phyloP scores from a whole-genome alignment of 352 stramenopile species.

The Globisporangium takayamanum region DNA sequence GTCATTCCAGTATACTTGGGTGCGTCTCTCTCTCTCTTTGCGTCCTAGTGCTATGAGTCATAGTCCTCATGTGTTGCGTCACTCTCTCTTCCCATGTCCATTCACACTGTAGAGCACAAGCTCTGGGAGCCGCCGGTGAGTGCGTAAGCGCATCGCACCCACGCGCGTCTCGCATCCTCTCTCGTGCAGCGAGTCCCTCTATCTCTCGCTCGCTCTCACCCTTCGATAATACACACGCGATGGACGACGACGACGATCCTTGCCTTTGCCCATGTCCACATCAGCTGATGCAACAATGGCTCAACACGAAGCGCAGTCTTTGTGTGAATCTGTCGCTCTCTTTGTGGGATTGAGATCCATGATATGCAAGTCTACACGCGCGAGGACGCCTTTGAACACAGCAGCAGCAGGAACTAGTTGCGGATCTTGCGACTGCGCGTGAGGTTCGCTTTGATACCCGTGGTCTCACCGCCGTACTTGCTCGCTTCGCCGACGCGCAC shows the following conservation, averaged over 20 bases:
- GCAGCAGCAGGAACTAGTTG: conserved; percentile 33
- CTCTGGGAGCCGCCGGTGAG: conserved; percentile 76
- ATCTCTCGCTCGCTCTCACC: not conserved
- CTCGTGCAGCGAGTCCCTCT: not conserved
- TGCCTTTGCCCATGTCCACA: not conserved
- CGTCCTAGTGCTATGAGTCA: not conserved
- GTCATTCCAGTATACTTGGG: conserved; percentile 83
- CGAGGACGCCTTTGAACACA: too few species aligned
- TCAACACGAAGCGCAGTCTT: too few species aligned
- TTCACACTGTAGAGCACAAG: conserved; percentile 55
- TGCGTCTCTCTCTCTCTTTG: conserved; percentile 18
- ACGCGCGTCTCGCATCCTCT: not conserved
- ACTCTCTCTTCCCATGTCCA: not conserved
- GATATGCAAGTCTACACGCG: too few species aligned
- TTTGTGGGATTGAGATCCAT: not conserved
- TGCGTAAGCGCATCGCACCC: conserved; percentile 17
- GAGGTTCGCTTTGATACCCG: conserved; percentile 88
- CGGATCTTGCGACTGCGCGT: conserved; percentile 87
- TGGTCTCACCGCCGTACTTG: conserved; percentile 86
- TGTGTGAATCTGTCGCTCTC: too few species aligned
- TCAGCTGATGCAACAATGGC: too few species aligned
- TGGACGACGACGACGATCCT: not conserved
- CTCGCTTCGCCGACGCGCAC: conserved; percentile 79
- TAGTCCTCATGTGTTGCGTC: not conserved
- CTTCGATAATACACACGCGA: conserved; percentile 11